These are phyloP conservation scores for Amphibolis antarctica DNA, from an alignment of 106 monocot species.

Conservation along the genomic window DNA sequence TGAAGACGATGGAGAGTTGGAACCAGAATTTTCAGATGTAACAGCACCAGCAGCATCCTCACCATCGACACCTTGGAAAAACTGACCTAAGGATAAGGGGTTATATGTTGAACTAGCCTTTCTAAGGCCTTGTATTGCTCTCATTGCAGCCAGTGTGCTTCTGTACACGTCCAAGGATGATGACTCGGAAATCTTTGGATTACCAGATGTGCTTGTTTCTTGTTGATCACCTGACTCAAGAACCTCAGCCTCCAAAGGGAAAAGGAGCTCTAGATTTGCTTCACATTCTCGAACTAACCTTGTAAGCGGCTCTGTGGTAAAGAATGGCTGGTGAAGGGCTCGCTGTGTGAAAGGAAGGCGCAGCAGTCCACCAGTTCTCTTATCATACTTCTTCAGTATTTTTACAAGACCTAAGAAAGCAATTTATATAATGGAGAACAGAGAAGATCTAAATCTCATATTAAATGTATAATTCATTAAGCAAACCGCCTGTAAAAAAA, in stretches of 20 bases:
- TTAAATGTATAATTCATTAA: background rate
- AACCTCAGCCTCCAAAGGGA: slow-evolving; percentile 70
- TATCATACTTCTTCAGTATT: slow-evolving; percentile 94
- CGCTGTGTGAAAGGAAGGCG: slow-evolving; percentile 74
- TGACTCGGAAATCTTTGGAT: slow-evolving; percentile 9
- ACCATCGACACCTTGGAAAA: slow-evolving; percentile 41
- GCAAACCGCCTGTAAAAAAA: background rate
- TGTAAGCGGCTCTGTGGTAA: slow-evolving; percentile 72
- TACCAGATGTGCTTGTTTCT: background rate
- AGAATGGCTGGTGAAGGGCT: slow-evolving; percentile 77
- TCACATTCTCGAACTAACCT: slow-evolving; percentile 77
- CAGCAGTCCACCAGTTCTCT: slow-evolving; percentile 71
- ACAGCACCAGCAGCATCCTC: slow-evolving; percentile 34
- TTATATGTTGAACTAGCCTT: slow-evolving; percentile 78
- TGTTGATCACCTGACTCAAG: slow-evolving; percentile 25
- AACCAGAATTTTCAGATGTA: slow-evolving; percentile 52
- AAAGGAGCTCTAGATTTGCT: slow-evolving; percentile 78
- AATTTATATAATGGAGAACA: background rate
- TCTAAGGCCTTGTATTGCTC: slow-evolving; percentile 64
- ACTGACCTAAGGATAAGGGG: slow-evolving; percentile 60
- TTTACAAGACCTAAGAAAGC: slow-evolving; percentile 57
- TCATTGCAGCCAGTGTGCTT: slow-evolving; percentile 71
- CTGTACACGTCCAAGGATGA: slow-evolving; percentile 41
- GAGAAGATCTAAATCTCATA: background rate
- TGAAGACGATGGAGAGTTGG: slow-evolving; percentile 13